Evolutionary conservation across 2,329 filamentous ascomycete species (phyloP), one percentile per base, ranked within the genome.

Genomic region (Mariannaea elegans): DNA sequence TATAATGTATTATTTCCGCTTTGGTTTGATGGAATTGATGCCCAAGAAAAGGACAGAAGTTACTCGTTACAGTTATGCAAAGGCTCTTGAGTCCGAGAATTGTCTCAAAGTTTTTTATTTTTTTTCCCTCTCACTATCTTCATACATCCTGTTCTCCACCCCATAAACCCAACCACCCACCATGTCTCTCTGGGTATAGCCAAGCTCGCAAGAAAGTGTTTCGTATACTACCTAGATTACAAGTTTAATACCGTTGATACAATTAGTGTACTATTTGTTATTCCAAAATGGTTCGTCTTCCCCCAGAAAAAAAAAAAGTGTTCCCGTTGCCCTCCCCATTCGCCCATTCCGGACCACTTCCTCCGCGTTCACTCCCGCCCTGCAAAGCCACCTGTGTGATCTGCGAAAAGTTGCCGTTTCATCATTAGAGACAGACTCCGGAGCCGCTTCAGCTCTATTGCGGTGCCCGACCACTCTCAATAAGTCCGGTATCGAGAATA

Each of bases 141-240:
- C 39, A 8, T 12, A 21, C 24, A 27, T 32, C n/a, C 39, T 14
- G 24, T 6, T 23, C 48, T 13, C 48, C n/a, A 14, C 12, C 13
- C 36, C 32, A 34, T 6, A 34, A 10, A 34, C 32, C 48, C 48
- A 51, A 23, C 53, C 39, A 19, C 55, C 29, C 21, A 18, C 39
- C 27, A 14, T 24, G 13, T 23, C 29, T 21, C 23, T 41, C 48
- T 24, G 44, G 48, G 49, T 46, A 54, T 50, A 27, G 49, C 49
- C 34, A 58, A 55, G 38, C 24, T 23, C 38, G 19, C 47, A 38
- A 48, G 14, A 41, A 13, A 19, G 21, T 41, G 38, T 23, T n/a
- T 47, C 38, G 19, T 46, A 52, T 51, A 32, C 48, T 47, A 41
- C 45, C 51, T 62, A 64, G 48, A 64, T 59, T 62, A 64, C 59